Evolutionary conservation across 441 rosid genomes (phyloP), one percentile per base, ranked within the genome.

Genomic region (Capsella rubella): DNA sequence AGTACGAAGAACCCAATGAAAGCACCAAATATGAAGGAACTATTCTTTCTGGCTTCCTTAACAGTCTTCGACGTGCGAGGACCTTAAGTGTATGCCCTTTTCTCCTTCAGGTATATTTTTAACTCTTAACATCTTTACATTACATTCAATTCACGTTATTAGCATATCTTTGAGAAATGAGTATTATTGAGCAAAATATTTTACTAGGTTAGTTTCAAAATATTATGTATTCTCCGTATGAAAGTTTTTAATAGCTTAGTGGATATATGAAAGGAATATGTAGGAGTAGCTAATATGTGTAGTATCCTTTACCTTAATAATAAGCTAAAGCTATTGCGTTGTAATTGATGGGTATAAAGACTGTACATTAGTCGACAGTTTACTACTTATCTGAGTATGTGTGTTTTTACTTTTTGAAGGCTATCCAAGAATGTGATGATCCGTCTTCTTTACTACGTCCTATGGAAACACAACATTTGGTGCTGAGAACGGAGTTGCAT

Each of bases 81-180:
- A 65, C 73, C 31, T 75, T 86, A 68, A 82, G 76, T 0, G 79
- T 83, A 0, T 78, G 85, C 64, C 80, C 83, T 32, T 82, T 43
- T 53, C 47, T 87, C 32, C 82, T 87, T 64, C 86, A 87, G 87
- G 92, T 87, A 79, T 15, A 12, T 15, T 6, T 59, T 25, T 13
- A 35, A 15, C 11, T 54, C 37, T 6, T 54, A 54, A 29, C 18
- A 14, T 56, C 15, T 56, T 56, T 34, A 56, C 42, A 32, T 15
- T 18, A 56, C 14, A 56, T 56, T n/a, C 25, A 21, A 21, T 55
- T 55, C 60, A 55, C 14, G 8, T 53, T 53, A 28, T 28, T 53
- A 53, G 29, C 58, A 13, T 28, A 28, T 6, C 16, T 28, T 53
- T 27, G 35, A 14, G 34, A 27, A 21, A 53, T 34, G 8, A 34